Evolutionary conservation across 257 asterid genomes (phyloP).

Genomic region (Nicotiana benthamiana): DNA sequence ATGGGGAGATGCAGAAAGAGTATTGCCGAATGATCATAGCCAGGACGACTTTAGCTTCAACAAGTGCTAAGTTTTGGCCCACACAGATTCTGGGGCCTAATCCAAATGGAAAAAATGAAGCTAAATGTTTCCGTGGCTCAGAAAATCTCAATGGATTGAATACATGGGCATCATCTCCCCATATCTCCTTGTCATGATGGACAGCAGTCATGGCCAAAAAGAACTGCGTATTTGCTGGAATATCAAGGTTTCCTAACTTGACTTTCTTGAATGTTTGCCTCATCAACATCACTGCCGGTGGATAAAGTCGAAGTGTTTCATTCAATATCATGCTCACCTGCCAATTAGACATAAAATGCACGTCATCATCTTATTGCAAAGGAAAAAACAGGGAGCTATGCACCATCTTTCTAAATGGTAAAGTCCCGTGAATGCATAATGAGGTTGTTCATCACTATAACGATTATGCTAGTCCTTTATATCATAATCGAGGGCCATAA

Average conservation of each 20-base stretch:
- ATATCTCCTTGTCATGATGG: conserved; percentile 23
- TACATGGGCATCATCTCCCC: conserved; percentile 36
- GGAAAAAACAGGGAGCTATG: not conserved
- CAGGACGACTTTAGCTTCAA: conserved; percentile 29
- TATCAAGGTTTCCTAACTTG: conserved; percentile 20
- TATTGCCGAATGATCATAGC: conserved; percentile 23
- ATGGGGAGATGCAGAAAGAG: conserved; percentile 24
- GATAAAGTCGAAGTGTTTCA: conserved; percentile 29
- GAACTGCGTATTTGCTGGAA: conserved; percentile 27
- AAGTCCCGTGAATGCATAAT: not conserved
- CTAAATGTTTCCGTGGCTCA: conserved; percentile 20
- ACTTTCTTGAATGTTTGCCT: conserved; percentile 17
- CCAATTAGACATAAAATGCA: not conserved
- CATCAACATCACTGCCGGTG: conserved; percentile 13
- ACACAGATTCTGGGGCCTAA: conserved; percentile 32
- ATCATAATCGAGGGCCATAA: not conserved
- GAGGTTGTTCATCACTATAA: not conserved
- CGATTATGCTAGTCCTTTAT: not conserved
- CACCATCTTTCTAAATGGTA: not conserved
- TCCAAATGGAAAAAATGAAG: conserved; percentile 27
- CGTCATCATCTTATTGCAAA: not conserved
- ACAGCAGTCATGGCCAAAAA: conserved; percentile 19
- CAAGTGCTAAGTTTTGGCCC: conserved; percentile 30
- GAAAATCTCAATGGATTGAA: conserved; percentile 32
- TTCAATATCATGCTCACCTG: conserved; percentile 23